Conservation (phyloP, 805 yeast genomes). For the Diddensiella caesifluorescens region DNA sequence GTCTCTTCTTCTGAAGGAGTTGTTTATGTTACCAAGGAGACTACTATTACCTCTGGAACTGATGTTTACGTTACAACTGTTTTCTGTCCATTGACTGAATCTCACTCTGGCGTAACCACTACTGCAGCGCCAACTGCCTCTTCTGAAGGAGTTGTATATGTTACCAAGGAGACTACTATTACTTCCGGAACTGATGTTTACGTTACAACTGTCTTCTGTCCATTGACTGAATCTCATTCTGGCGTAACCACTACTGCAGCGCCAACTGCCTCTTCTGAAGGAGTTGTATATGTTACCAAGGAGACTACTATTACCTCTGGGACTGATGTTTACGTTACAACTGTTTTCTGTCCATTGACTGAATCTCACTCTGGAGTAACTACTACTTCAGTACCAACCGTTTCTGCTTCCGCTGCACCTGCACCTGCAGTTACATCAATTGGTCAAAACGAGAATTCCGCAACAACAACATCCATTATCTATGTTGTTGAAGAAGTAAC, state of each 20-base stretch:
- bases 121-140: conserved; percentile 3
- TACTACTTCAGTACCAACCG: conserved; percentile 1
- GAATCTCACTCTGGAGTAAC: conserved; percentile 4
- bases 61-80: conserved; percentile 2
- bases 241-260: conserved; percentile 6
- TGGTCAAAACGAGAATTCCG: background rate
- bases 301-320: conserved; percentile 10
- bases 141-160: conserved; percentile 5
- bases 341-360: background rate
- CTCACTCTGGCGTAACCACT: conserved; percentile 4
- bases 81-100: conserved; percentile 4
- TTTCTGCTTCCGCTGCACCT: conserved; percentile 1
- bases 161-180: conserved; percentile 11
- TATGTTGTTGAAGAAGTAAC: conserved; percentile 12
- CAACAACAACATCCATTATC: conserved; percentile 1
- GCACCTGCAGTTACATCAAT: background rate
- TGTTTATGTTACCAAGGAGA: conserved; percentile 17
- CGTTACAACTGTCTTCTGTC: conserved; percentile 17
- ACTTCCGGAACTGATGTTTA: conserved; percentile 13
- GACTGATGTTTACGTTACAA: background rate
- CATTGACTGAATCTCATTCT: conserved; percentile 11
- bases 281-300: conserved; percentile 17
- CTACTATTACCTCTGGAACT: conserved; percentile 1
- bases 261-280: background rate
- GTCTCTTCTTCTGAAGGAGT: conserved; percentile 4